Evolutionary conservation across 1,284 basidiomycete species (phyloP).

Genomic region (Marasmius tenuissimus): DNA sequence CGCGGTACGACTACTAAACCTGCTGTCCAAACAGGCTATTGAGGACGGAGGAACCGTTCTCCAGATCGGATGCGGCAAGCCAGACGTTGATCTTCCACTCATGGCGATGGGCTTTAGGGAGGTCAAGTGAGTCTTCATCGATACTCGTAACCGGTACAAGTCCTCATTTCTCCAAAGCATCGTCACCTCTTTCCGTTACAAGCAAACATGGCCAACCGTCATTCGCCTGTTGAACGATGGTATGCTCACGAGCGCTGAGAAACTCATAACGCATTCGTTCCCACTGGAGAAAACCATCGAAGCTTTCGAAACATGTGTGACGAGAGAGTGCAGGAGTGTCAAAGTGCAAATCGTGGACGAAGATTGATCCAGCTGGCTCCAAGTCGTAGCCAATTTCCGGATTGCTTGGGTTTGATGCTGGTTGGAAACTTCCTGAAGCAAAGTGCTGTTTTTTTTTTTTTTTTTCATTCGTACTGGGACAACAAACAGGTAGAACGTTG

Average conservation of each 20-base stretch:
- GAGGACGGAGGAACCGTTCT: slow-evolving; percentile 23
- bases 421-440: too few species aligned
- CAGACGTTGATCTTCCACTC: slow-evolving; percentile 21
- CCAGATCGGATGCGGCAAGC: slow-evolving; percentile 21
- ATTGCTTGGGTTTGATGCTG: too few species aligned
- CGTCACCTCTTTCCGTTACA: slow-evolving; percentile 17
- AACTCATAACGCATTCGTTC: slow-evolving; percentile 57
- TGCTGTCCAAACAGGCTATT: slow-evolving; percentile 8
- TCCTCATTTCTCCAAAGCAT: slow-evolving; percentile 5
- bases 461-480: background rate
- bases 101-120: slow-evolving; percentile 23
- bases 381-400: background rate
- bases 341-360: slow-evolving; percentile 22
- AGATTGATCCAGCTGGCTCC: background rate
- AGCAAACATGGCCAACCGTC: slow-evolving; percentile 45
- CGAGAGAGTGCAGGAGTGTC: slow-evolving; percentile 25
- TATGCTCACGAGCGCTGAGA: slow-evolving; percentile 49
- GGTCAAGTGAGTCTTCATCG: slow-evolving; percentile 16
- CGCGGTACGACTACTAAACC: background rate
- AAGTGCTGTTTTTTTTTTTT: background rate
- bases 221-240: slow-evolving; percentile 45
- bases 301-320: slow-evolving; percentile 48
- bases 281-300: slow-evolving; percentile 48
- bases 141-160: background rate
- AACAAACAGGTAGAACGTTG: background rate